Conservation (phyloP, 1,139 yeast genomes). For the Geotrichum citri-aurantii region DNA sequence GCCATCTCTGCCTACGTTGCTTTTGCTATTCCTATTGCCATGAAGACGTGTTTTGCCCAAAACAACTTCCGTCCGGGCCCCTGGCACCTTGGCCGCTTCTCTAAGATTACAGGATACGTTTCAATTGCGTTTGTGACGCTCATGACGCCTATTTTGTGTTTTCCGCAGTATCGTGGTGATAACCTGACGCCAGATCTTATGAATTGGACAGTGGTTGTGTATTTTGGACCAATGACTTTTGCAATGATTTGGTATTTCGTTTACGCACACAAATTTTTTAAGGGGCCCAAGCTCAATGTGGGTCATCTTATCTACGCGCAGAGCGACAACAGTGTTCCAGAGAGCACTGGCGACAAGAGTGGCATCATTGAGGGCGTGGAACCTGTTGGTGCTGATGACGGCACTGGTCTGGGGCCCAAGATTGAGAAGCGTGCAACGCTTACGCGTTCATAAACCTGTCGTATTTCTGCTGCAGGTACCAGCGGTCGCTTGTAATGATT, state of each 20-base stretch:
- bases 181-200: slow-evolving; percentile 44
- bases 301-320: slow-evolving; percentile 39
- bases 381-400: neutral
- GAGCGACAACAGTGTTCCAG: neutral
- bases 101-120: slow-evolving; percentile 40
- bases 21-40: slow-evolving; percentile 59
- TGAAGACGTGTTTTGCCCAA: slow-evolving; percentile 50
- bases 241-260: slow-evolving; percentile 49
- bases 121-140: slow-evolving; percentile 42
- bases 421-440: slow-evolving; percentile 4
- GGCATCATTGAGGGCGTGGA: slow-evolving; percentile 17
- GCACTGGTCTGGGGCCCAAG: neutral
- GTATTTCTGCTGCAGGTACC: too few species aligned
- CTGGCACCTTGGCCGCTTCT: slow-evolving; percentile 55
- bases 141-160: slow-evolving; percentile 64
- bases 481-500: too few species aligned
- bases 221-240: slow-evolving; percentile 56
- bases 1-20: slow-evolving; percentile 70
- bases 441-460: neutral
- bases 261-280: slow-evolving; percentile 60
- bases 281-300: slow-evolving; percentile 62
- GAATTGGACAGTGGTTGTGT: slow-evolving; percentile 71
- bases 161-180: slow-evolving; percentile 52
- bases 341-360: neutral
- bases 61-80: slow-evolving; percentile 60